These are phyloP conservation scores for Cucurbita maxima DNA, from an alignment of 306 rosid species.

Conservation along the genomic window DNA sequence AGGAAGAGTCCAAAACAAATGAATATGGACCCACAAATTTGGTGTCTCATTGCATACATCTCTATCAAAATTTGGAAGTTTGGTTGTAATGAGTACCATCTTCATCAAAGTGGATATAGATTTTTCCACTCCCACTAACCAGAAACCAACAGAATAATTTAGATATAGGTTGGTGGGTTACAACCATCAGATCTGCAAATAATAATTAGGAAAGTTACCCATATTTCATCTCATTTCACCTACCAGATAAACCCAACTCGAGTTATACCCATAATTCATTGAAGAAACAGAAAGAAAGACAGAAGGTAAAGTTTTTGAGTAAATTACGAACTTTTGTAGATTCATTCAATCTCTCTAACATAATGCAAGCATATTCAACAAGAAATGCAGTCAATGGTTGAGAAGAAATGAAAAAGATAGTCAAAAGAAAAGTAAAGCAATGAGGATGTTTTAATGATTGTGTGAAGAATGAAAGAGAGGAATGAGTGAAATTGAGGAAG, in stretches of 20 bases:
- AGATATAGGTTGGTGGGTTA: background rate
- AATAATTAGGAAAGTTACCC: background rate
- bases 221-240: too few relatives aligned
- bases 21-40: background rate
- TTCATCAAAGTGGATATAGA: background rate
- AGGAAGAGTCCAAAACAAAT: background rate
- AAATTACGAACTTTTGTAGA: background rate
- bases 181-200: background rate
- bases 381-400: background rate
- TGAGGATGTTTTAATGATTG: background rate
- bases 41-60: background rate
- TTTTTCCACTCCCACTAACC: background rate
- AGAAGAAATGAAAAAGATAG: background rate
- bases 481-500: background rate
- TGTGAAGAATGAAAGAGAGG: background rate
- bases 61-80: background rate
- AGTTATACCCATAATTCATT: background rate
- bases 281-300: background rate
- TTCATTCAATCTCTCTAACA: too few relatives aligned
- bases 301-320: background rate
- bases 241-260: background rate
- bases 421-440: background rate
- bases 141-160: background rate
- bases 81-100: background rate
- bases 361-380: background rate